A percentile compares a stretch with the other conserved stretches of the same genome.
Evolutionary conservation across 1,284 basidiomycete genomes (phyloP).

Genomic region (Puccinia triticina): DNA sequence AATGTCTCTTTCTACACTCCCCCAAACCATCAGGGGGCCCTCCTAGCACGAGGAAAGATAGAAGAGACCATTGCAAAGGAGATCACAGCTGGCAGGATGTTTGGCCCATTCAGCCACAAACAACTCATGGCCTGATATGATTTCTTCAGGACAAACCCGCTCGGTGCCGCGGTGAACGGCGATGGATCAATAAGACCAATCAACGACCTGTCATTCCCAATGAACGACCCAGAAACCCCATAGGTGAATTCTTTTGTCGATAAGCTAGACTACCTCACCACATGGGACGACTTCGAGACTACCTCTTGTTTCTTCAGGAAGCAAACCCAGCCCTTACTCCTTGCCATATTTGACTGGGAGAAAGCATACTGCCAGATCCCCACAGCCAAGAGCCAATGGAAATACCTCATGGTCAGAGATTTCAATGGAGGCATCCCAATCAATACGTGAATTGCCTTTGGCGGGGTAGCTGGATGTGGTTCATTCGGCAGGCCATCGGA

Average conservation of each 20-base stretch:
- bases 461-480: neutral
- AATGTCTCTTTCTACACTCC: neutral
- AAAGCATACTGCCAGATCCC: too few species aligned
- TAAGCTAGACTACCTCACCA: constrained; percentile 4
- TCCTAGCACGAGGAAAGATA: neutral
- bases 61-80: neutral
- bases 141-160: constrained; percentile 1
- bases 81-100: constrained; percentile 2
- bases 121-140: neutral
- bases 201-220: neutral
- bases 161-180: neutral
- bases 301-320: neutral
- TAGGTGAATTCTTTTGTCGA: neutral
- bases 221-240: too few species aligned
- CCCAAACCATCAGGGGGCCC: too few species aligned
- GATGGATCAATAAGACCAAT: constrained; percentile 3
- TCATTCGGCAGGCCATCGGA: neutral
- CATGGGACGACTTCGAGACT: too few species aligned
- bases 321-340: neutral
- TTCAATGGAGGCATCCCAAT: too few species aligned
- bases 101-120: constrained; percentile 2
- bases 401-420: too few species aligned
- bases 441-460: too few species aligned
- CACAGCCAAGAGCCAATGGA: too few species aligned
- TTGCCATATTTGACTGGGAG: too few species aligned